Evolutionary conservation across 1,139 yeast species (phyloP), one percentile per base, ranked within the genome.

Genomic region (Suhomyces panamericanus): DNA sequence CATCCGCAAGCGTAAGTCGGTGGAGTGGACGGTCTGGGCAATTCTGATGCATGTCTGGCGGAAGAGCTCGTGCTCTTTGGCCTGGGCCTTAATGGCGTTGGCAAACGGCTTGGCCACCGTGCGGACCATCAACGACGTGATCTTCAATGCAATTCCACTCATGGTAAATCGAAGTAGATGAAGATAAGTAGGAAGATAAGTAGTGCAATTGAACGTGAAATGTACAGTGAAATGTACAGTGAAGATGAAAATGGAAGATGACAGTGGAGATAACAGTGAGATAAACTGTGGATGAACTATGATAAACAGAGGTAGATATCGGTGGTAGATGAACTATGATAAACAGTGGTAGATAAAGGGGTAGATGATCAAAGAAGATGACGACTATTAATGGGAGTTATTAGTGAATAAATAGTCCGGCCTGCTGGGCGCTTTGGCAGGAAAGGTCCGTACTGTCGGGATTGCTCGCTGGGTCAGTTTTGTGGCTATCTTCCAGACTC

Each of bases 41-140:
- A 88, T 71, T 16, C 64, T 60, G 16, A 88, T 84, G 58, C 96
- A 89, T 1, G 77, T 55, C 26, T 66, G 68, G 44, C 83, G 76
- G 62, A 89, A 87, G 7, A 67, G 50, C 12, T 84, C 86, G 58
- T 86, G 90, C 45, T 86, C 85, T 55, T 83, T 82, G 15, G 96
- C 95, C 56, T 86, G 91, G 13, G 80, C 72, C 60, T 87, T 88
- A 50, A 89, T 73, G 6, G 81, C 72, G 48, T 75, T 81, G 11
- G 95, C 91, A 39, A 89, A 77, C 1, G 96, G 96, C 59, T 87
- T 87, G 33, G 96, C 85, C 35, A 88, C 71, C 28, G 95, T 89
- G 51, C 95, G 69, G 13, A 88, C 81, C 48, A 87, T 71, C 48
- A 89, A 73, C 32, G 95, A 79, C 11, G 93, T 82, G 55, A 89